Conservation (phyloP, 75 land plant genomes). For the Azolla pinnata region DNA sequence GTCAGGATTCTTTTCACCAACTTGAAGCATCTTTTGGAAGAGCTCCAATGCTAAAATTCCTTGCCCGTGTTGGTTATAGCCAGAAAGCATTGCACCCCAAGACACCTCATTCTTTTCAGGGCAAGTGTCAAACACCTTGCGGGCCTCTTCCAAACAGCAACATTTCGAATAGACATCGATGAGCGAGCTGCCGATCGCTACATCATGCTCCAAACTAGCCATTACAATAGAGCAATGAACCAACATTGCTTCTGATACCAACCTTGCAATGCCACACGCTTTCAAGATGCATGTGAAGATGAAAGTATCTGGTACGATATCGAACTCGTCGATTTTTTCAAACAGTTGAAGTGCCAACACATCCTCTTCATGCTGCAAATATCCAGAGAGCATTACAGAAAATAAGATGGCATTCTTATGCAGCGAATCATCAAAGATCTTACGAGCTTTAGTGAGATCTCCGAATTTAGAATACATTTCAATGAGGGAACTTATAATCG, state of each 20-base stretch:
- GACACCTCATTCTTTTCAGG: slow-evolving; percentile 36
- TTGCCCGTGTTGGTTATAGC: slow-evolving; percentile 33
- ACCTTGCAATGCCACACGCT: background rate
- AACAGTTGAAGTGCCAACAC: slow-evolving; percentile 5
- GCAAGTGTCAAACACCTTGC: slow-evolving; percentile 27
- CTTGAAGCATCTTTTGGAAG: slow-evolving; percentile 28
- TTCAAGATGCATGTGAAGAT: background rate
- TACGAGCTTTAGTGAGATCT: slow-evolving; percentile 1
- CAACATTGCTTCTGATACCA: background rate
- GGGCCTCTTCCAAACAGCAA: slow-evolving; percentile 27
- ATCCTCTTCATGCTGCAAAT: background rate
- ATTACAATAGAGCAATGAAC: background rate
- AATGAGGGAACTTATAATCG: slow-evolving; percentile 31
- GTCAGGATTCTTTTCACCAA: background rate
- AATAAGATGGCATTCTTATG: slow-evolving; percentile 2
- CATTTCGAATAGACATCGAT: slow-evolving; percentile 49
- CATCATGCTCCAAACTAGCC: slow-evolving; percentile 26
- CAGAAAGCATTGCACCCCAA: slow-evolving; percentile 56
- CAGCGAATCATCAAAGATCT: background rate
- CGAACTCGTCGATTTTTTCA: background rate
- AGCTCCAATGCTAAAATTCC: slow-evolving; percentile 19
- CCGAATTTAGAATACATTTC: slow-evolving; percentile 51
- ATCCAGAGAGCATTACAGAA: slow-evolving; percentile 8
- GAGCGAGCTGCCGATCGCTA: slow-evolving; percentile 41
- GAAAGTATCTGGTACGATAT: background rate